phyloP scores from a whole-genome alignment of 1,139 yeast genomes.

The Chernovozyma sophiae-reginae region DNA sequence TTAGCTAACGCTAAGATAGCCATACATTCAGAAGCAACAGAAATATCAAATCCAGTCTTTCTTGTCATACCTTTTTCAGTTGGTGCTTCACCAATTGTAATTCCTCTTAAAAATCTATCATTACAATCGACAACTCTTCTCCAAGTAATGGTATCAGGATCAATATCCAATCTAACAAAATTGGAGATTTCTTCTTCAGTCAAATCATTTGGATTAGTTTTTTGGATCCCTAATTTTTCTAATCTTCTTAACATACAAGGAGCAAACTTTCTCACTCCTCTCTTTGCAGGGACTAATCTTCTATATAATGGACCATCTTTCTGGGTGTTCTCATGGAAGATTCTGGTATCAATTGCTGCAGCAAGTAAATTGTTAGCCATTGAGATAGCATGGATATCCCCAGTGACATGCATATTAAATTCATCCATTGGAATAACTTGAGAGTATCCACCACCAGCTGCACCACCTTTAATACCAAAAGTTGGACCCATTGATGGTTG shows the following conservation, averaged over 20 bases:
- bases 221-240: constrained; percentile 72
- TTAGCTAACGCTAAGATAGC: constrained; percentile 91
- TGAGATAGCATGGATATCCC: constrained; percentile 96
- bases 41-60: constrained; percentile 90
- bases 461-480: constrained; percentile 98
- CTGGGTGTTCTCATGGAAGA: constrained; percentile 96
- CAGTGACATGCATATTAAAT: constrained; percentile 96
- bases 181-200: constrained; percentile 70
- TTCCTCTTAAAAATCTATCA: constrained; percentile 88
- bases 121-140: constrained; percentile 95
- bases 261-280: constrained; percentile 77
- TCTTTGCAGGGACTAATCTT: constrained; percentile 83
- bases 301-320: constrained; percentile 82
- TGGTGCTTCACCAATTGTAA: constrained; percentile 90
- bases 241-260: constrained; percentile 76
- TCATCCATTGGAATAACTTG: constrained; percentile 99
- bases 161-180: constrained; percentile 87
- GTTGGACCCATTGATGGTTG: constrained; percentile 99
- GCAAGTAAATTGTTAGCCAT: constrained; percentile 95
- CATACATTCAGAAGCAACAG: constrained; percentile 98
- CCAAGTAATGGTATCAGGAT: constrained; percentile 93
- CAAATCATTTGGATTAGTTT: constrained; percentile 78
- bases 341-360: constrained; percentile 96
- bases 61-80: constrained; percentile 91
- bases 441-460: constrained; percentile 99